Percentiles rank a stretch among this genome's conserved stretches.
Conservation (phyloP, 148 eudicot genomes). For the Rhododendron ferrugineum region DNA sequence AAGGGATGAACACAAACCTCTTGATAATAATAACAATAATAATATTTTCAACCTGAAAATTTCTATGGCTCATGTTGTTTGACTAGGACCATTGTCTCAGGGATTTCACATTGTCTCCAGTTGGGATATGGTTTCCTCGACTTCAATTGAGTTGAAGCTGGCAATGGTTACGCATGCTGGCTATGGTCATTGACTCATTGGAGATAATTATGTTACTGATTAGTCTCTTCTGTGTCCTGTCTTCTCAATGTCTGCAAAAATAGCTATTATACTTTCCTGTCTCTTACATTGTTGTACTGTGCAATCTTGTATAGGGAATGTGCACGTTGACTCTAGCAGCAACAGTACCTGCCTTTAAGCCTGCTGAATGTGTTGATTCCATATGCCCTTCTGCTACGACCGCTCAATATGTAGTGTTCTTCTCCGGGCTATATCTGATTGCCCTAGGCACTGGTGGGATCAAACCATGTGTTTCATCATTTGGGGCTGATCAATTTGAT, state of each 20-base stretch:
- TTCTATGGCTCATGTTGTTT: not conserved
- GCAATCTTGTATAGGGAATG: constrained; percentile 36
- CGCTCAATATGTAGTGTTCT: constrained; percentile 38
- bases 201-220: not conserved
- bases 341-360: constrained; percentile 28
- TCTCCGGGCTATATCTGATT: constrained; percentile 42
- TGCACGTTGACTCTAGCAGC: constrained; percentile 47
- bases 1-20: not conserved
- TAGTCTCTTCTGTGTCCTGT: not conserved
- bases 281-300: not conserved
- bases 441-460: constrained; percentile 57
- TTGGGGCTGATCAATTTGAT: constrained; percentile 67
- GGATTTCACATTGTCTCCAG: not conserved
- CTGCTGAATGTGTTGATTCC: constrained; percentile 41
- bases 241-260: not conserved
- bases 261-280: too few relatives aligned
- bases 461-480: constrained; percentile 52
- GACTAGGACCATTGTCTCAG: not conserved
- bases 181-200: not conserved
- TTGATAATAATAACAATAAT: not conserved
- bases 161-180: not conserved
- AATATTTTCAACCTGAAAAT: not conserved
- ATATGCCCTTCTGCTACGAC: constrained; percentile 45
- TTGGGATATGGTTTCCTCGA: constrained; percentile 3
- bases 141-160: not conserved